Base-by-base conservation (phyloP, 768 basidiomycete species). In the Trametes cubensis region DNA sequence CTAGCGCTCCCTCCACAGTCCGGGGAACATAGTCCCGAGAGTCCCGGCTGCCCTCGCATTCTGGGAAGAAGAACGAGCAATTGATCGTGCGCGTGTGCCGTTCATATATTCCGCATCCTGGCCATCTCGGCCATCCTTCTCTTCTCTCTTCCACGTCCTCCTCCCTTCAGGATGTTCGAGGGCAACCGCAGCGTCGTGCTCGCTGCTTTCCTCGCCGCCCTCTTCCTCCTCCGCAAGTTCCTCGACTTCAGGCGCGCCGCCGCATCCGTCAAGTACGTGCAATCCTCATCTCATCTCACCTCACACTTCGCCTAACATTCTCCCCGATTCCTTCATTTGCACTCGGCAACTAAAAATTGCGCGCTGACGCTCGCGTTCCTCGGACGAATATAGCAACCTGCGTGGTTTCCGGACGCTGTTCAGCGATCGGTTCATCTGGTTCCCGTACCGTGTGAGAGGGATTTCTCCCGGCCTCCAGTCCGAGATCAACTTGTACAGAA, bases 381-480 rank as follows among this genome's bases (percentile, higher is more conserved):
- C 25, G 3, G 10, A 21, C 50, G 17, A 11, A 20, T 18, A n/a
- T 45, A 68, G 67, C 23, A 40, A 68, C 60, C 58, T 54, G 30
- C 64, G 62, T 15, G 66, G 64, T 20, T 62, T 63, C 50, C 64
- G 66, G 18, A 60, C 50, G 18, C 47, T 63, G 18, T 66, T 69
- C 58, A 54, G 49, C 46, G 53, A 51, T 23, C 50, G 64, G 21
- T 65, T 58, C 57, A 41, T 66, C 55, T 60, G 63, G 61, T 64
- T 69, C 60, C 55, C 54, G 28, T 53, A 38, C 45, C 61, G 66
- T 48, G 64, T 69, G 17, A 63, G 45, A 13, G 64, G 63, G 11
- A 48, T 72, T 42, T 55, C 67, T 4, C 61, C 63, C 18, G 71
- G 71, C 30, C 52, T 61, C 57, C 46, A 65, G 59, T 52, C 54